Evolutionary conservation across 129 eudicot genomes (phyloP).

Genomic region (Logfia minima): DNA sequence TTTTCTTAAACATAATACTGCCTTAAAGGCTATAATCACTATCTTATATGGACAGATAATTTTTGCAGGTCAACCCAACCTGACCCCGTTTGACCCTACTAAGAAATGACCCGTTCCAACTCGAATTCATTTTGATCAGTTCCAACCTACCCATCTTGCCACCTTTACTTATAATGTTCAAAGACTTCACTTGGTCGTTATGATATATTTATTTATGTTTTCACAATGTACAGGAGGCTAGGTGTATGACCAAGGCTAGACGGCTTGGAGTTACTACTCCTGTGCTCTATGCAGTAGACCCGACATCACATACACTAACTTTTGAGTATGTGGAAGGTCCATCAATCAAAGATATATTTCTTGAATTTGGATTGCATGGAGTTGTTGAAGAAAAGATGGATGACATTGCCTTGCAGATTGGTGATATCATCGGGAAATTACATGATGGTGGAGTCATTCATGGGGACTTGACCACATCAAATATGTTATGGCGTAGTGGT

Average conservation of each 20-base stretch:
- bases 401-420: conserved; percentile 81
- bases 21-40: neutral
- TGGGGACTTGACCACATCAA: conserved; percentile 96
- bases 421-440: conserved; percentile 72
- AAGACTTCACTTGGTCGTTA: neutral
- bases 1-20: neutral
- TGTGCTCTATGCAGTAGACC: conserved; percentile 79
- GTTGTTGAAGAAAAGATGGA: conserved; percentile 69
- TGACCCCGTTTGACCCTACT: neutral
- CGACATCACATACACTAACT: conserved; percentile 56
- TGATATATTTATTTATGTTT: neutral
- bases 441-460: conserved; percentile 95
- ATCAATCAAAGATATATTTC: conserved; percentile 76
- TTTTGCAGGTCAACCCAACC: neutral
- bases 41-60: neutral
- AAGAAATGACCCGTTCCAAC: neutral
- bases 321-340: conserved; percentile 86
- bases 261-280: conserved; percentile 91
- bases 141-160: neutral
- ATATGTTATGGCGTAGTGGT: conserved; percentile 69
- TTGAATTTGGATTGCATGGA: conserved; percentile 70
- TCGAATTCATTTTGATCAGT: neutral
- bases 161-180: neutral
- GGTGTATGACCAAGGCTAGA: conserved; percentile 95
- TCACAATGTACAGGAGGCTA: conserved; percentile 66